These are phyloP conservation scores for Mortierella sp. DNA, from an alignment of 371 early-diverging fungal species.

Conservation along the genomic window DNA sequence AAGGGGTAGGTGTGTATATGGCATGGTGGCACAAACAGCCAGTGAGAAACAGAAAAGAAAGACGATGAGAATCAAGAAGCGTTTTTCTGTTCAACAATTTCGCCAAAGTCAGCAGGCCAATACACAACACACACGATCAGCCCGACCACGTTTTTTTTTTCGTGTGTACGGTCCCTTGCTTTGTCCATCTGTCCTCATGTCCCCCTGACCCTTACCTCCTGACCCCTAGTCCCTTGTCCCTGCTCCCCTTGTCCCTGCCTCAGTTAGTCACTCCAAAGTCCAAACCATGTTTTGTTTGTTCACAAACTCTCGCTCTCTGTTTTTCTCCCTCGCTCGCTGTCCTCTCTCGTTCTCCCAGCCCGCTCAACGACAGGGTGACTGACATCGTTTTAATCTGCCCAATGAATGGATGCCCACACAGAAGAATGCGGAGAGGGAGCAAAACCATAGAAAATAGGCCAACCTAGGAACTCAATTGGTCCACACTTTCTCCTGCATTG, in stretches of 20 bases:
- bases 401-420: background rate
- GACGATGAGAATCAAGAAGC: background rate
- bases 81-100: background rate
- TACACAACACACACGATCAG: background rate
- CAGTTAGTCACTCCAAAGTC: background rate
- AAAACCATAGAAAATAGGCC: background rate
- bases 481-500: background rate
- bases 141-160: slow-evolving; percentile 2
- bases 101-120: background rate
- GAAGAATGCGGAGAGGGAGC: background rate
- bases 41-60: background rate
- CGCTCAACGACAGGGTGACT: background rate
- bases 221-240: background rate
- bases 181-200: background rate
- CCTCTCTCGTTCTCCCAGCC: background rate
- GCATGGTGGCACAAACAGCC: slow-evolving; percentile 2
- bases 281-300: background rate
- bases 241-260: too few relatives aligned
- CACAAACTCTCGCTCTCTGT: background rate
- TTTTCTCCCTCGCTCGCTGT: background rate
- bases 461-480: background rate
- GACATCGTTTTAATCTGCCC: background rate
- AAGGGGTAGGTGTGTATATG: background rate
- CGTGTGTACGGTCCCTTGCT: background rate
- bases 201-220: background rate